phyloP scores from a whole-genome alignment of 176 grass and related monocot genomes.

The Bonia amplexicaulis region DNA sequence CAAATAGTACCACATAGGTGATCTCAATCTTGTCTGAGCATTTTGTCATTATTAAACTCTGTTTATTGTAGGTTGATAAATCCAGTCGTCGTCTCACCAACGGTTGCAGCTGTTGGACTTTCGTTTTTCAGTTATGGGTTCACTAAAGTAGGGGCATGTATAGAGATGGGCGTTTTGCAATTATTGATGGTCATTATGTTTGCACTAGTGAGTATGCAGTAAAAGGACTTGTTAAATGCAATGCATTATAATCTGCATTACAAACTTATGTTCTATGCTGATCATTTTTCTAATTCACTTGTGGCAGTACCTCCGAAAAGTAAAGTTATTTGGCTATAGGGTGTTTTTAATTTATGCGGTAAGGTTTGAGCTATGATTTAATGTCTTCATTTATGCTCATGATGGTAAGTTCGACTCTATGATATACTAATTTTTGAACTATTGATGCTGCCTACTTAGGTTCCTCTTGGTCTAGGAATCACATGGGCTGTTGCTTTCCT shows the following conservation, averaged over 20 bases:
- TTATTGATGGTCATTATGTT: constrained; percentile 77
- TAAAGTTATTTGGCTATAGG: constrained; percentile 88
- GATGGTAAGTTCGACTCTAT: neutral
- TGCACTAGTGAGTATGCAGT: constrained; percentile 81
- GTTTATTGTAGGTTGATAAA: constrained; percentile 88
- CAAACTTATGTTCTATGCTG: neutral
- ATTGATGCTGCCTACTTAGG: constrained; percentile 40
- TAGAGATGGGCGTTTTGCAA: constrained; percentile 90
- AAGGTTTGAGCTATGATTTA: constrained; percentile 4
- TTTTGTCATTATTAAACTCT: neutral
- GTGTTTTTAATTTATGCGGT: constrained; percentile 94
- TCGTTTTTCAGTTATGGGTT: constrained; percentile 99
- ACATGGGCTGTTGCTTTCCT: constrained; percentile 88
- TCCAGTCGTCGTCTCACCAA: constrained; percentile 87
- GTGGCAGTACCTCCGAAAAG: constrained; percentile 88
- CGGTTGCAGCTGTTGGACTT: constrained; percentile 88
- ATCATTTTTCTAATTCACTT: constrained; percentile 30
- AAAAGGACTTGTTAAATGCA: constrained; percentile 3
- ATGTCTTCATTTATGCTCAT: constrained; percentile 16
- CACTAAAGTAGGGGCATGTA: constrained; percentile 71
- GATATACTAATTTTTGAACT: constrained; percentile 23
- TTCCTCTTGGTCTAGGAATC: constrained; percentile 86
- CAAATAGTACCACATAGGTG: neutral
- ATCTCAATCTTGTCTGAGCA: neutral
- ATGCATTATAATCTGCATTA: neutral